Percentiles rank a stretch among this genome's conserved stretches.
These are phyloP conservation scores for Penicillium capsulatum DNA, from an alignment of 2,329 filamentous ascomycete species.

Conservation along the genomic window DNA sequence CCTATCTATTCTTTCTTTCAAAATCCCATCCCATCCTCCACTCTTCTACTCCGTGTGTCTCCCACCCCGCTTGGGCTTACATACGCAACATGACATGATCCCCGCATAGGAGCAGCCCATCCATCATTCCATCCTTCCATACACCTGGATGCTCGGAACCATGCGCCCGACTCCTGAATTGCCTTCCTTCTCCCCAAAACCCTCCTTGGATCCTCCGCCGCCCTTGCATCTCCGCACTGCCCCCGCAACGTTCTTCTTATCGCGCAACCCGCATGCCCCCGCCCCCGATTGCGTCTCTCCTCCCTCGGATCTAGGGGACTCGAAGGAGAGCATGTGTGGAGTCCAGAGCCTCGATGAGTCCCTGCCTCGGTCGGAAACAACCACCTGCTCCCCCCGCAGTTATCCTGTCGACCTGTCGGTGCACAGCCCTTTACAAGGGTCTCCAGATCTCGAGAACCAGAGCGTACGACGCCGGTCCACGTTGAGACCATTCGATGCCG, in stretches of 20 bases:
- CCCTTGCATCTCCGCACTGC: conserved; percentile 36
- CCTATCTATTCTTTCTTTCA: too few relatives aligned
- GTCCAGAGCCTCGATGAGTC: conserved; percentile 56
- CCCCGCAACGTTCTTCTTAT: conserved; percentile 59
- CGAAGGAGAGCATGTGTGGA: conserved; percentile 50
- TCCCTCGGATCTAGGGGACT: conserved; percentile 26
- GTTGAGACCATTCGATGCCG: conserved; percentile 24
- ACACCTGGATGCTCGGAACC: conserved; percentile 14
- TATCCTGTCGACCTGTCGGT: conserved; percentile 6
- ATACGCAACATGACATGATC: conserved; percentile 16
- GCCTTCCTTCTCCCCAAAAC: conserved; percentile 34
- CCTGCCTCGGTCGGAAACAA: conserved; percentile 38
- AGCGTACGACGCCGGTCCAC: conserved; percentile 32
- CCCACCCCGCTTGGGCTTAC: conserved; percentile 18
- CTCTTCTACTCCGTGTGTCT: background rate
- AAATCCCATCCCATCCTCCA: too few relatives aligned
- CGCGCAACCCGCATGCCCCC: conserved; percentile 44
- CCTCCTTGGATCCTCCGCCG: conserved; percentile 29
- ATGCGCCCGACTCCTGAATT: conserved; percentile 41
- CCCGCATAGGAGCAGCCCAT: conserved; percentile 2
- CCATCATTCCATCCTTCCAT: background rate
- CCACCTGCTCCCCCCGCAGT: conserved; percentile 8
- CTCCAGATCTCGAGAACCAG: conserved; percentile 19
- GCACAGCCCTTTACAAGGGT: conserved; percentile 5
- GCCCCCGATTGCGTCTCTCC: conserved; percentile 42